Conservation (phyloP, 345 rosid genomes). For the Eucalyptus curtisii region DNA sequence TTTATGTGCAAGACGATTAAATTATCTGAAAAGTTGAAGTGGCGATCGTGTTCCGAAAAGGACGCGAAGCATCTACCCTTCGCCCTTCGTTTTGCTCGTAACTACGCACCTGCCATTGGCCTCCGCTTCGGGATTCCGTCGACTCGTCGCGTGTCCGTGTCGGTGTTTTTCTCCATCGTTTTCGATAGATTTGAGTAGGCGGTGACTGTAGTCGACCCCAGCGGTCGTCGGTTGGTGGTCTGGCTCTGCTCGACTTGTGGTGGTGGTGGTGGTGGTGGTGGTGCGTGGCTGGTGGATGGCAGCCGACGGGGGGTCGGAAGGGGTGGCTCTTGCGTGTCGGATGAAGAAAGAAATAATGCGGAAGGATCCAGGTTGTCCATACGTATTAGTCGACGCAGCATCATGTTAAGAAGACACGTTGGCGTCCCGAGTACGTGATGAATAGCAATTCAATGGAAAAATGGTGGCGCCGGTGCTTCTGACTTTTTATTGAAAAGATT, state of each 20-base stretch:
- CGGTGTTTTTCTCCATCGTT: neutral
- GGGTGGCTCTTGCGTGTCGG: neutral
- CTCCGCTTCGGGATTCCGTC: neutral
- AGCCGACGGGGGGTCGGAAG: neutral
- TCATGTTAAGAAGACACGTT: neutral
- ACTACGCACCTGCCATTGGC: neutral
- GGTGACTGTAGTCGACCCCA: neutral
- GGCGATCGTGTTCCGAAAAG: neutral
- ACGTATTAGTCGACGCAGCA: neutral
- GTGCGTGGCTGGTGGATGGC: neutral
- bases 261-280: neutral
- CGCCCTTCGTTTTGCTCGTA: neutral
- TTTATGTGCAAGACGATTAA: neutral
- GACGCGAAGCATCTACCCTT: neutral
- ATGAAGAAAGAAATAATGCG: neutral
- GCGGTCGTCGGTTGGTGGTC: neutral
- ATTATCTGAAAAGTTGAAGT: neutral
- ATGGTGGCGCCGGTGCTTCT: neutral
- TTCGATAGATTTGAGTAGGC: neutral
- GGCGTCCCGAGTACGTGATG: neutral
- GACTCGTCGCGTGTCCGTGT: neutral
- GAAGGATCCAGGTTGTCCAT: neutral
- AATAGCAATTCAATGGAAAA: neutral
- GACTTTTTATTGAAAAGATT: neutral
- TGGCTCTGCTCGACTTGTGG: neutral